Evolutionary conservation across 129 eudicot genomes (phyloP).

Genomic region (Erigeron canadensis): DNA sequence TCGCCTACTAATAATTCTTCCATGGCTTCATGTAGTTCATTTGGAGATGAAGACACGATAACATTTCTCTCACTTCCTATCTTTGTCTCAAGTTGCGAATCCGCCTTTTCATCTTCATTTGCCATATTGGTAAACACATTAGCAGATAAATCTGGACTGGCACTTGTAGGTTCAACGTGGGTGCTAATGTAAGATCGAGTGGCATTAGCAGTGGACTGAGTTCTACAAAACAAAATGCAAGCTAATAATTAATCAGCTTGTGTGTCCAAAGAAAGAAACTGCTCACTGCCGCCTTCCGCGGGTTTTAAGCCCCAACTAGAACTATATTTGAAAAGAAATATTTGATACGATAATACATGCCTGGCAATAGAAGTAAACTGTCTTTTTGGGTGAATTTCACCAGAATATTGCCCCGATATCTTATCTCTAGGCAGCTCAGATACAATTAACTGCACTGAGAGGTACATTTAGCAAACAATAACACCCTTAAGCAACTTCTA

Average conservation of each 20-base stretch:
- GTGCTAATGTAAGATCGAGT: slow-evolving; percentile 27
- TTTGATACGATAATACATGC: slow-evolving; percentile 27
- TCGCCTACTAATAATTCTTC: slow-evolving; percentile 44
- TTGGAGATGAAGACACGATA: slow-evolving; percentile 27
- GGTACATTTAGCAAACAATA: slow-evolving; percentile 18
- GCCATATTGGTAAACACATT: slow-evolving; percentile 3
- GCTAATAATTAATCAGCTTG: slow-evolving; percentile 1
- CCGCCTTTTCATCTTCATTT: slow-evolving; percentile 14
- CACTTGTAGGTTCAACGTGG: background rate
- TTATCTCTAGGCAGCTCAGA: slow-evolving; percentile 73
- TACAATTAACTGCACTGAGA: slow-evolving; percentile 60
- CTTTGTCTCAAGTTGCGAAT: slow-evolving; percentile 2
- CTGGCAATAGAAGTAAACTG: slow-evolving; percentile 42
- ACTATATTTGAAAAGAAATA: background rate
- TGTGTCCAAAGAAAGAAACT: no score
- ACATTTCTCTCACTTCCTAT: slow-evolving; percentile 17
- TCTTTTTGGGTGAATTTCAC: slow-evolving; percentile 53
- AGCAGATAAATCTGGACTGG: slow-evolving; percentile 16
- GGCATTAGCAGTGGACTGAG: slow-evolving; percentile 26
- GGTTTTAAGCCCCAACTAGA: no score
- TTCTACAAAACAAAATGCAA: slow-evolving; percentile 33
- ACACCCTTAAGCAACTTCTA: background rate
- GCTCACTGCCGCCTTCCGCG: no score
- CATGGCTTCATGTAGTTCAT: slow-evolving; percentile 31
- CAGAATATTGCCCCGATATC: slow-evolving; percentile 87